Conservation (phyloP, 2,329 filamentous ascomycete genomes). For the Sphaerostilbella broomeana region DNA sequence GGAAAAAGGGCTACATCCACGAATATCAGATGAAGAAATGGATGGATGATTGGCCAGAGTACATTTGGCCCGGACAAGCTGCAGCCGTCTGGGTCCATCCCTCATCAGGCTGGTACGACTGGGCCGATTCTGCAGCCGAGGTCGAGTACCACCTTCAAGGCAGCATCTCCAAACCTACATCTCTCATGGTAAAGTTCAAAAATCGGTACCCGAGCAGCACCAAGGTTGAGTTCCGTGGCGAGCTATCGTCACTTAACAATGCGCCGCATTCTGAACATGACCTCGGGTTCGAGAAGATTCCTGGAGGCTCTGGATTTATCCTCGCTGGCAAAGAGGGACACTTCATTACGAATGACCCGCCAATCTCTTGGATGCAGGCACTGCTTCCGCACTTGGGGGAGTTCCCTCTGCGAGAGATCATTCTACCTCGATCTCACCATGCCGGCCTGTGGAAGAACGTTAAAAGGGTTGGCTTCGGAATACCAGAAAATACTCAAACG, state of each 20-base stretch:
- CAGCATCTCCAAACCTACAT: conserved; percentile 21
- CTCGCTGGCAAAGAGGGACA: conserved; percentile 26
- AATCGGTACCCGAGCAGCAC: conserved; percentile 7
- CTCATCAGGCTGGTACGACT: not conserved
- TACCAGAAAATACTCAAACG: conserved; percentile 19
- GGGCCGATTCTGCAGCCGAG: conserved; percentile 22
- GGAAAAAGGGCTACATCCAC: conserved; percentile 18
- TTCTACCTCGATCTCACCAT: conserved; percentile 28
- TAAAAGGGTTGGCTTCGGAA: conserved; percentile 8
- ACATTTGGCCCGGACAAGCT: conserved; percentile 23
- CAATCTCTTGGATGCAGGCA: conserved; percentile 25
- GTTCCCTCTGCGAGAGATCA: conserved; percentile 23
- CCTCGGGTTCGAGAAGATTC: conserved; percentile 14
- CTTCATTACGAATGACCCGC: conserved; percentile 23
- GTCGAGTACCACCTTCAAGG: conserved; percentile 24
- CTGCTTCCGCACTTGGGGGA: conserved; percentile 22
- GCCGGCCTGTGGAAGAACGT: conserved; percentile 21
- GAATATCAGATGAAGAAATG: conserved; percentile 19
- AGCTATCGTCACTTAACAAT: conserved; percentile 19
- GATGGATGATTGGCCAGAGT: conserved; percentile 18
- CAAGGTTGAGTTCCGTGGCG: conserved; percentile 18
- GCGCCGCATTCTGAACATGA: conserved; percentile 9
- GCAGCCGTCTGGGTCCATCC: conserved; percentile 8
- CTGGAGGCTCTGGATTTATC: conserved; percentile 22
- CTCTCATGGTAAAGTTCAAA: conserved; percentile 22